Evolutionary conservation across 331 rosid genomes (phyloP), one percentile per base, ranked within the genome.

Genomic region (Acacia pycnantha): DNA sequence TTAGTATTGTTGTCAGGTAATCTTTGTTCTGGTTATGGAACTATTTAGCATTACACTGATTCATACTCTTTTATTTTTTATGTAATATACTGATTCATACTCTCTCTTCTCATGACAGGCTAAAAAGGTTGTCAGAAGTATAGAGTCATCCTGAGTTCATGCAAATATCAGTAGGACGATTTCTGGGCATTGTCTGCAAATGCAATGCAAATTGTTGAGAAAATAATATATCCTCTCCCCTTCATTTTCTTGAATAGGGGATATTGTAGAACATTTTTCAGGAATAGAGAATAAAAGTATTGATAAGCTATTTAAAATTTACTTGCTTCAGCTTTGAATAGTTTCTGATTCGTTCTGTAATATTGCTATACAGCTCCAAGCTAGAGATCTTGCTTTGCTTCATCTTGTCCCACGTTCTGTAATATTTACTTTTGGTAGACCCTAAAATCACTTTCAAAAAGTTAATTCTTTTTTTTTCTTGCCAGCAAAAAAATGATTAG

Each of bases 121-220:
- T 46, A 95, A 91, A 86, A 92, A 88, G 90, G 76, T 93, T n/a
- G 94, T 92, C 82, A 89, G 59, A 79, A 81, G 83, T 26, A 72
- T 90, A 79, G 93, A 92, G 80, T 90, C 92, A 69, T 82, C 95
- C 26, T 92, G 88, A 95, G 82, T 56, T 31, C 71, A 43, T 41
- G 68, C 73, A 62, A 62, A 13, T 62, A 43, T 77, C 67, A 44
- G 73, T 33, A 77, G 76, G 77, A 46, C 70, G 69, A 86, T 67
- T 75, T 31, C 31, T 22, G 72, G 70, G 83, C 69, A 56, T 59
- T 51, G 54, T 29, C 21, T 26, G 79, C 81, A 73, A 84, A 72
- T 74, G 86, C 82, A 82, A 76, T n/a, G 71, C 58, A 81, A 81
- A 66, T 27, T 81, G 76, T 66, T 22, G 53, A 44, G 86, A 86